Conservation (phyloP, 2,329 filamentous ascomycete species). For the Cercospora sesami region DNA sequence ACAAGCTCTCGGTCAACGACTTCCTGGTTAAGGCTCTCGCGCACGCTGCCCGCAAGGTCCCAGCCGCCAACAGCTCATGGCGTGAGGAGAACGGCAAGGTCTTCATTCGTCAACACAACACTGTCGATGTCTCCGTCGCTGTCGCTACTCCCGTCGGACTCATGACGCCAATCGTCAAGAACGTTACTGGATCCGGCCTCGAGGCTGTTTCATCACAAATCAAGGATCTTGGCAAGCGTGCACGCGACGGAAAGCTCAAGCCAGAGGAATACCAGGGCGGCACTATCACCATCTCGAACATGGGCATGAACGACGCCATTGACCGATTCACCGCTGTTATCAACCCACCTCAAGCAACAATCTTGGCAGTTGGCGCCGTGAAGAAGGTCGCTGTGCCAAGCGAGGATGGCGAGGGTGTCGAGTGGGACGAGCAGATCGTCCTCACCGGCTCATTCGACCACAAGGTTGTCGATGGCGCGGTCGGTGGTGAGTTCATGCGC, state of each 20-base stretch:
- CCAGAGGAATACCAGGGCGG: slow-evolving; percentile 99
- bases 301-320: slow-evolving; percentile 98
- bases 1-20: slow-evolving; percentile 99
- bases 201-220: slow-evolving; percentile 83
- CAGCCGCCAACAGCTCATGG: slow-evolving; percentile 95
- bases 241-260: slow-evolving; percentile 96
- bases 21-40: slow-evolving; percentile 97
- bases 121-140: slow-evolving; percentile 91
- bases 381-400: slow-evolving; percentile 90
- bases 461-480: slow-evolving; percentile 95
- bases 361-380: slow-evolving; percentile 90
- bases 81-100: slow-evolving; percentile 68
- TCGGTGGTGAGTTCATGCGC: slow-evolving; percentile 93
- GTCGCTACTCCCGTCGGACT: slow-evolving; percentile 90
- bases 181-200: slow-evolving; percentile 82
- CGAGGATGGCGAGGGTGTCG: slow-evolving; percentile 73
- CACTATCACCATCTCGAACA: slow-evolving; percentile 99
- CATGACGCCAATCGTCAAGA: slow-evolving; percentile 95
- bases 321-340: slow-evolving; percentile 98
- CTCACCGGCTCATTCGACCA: slow-evolving; percentile 97
- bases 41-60: slow-evolving; percentile 87
- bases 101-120: slow-evolving; percentile 88
- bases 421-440: slow-evolving; percentile 96
- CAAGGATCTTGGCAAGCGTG: slow-evolving; percentile 96
- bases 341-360: slow-evolving; percentile 96